Percentiles rank a stretch among this genome's conserved stretches.
Evolutionary conservation across 208 protist species (phyloP).

Genomic region (Leishmania amazonensis): DNA sequence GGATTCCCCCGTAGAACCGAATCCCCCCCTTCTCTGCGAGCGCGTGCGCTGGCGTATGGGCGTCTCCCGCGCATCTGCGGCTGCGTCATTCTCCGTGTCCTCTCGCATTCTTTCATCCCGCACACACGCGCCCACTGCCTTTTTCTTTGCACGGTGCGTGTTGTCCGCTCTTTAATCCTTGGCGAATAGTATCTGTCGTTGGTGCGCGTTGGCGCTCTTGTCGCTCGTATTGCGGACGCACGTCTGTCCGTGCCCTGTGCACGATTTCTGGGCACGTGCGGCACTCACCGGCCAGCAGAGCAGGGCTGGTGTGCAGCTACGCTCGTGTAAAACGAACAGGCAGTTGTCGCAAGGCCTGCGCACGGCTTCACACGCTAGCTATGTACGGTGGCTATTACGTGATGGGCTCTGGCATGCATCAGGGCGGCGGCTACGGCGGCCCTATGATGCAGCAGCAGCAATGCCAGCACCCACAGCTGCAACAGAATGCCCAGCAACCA

Average conservation of each 20-base stretch:
- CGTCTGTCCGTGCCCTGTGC: background rate
- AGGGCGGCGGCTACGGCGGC: conserved; percentile 15
- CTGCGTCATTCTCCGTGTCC: background rate
- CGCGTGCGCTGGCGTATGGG: background rate
- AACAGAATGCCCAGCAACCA: background rate
- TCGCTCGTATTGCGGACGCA: background rate
- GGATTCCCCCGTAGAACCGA: background rate
- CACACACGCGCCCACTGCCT: background rate
- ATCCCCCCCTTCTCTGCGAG: background rate
- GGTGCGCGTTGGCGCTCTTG: background rate
- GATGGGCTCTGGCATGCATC: conserved; percentile 31
- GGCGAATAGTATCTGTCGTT: background rate
- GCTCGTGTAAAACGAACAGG: background rate
- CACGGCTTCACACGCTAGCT: background rate
- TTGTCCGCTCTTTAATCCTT: background rate
- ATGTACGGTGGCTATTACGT: conserved; percentile 38
- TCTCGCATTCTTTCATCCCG: background rate
- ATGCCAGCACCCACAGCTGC: conserved; percentile 8
- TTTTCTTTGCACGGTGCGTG: background rate
- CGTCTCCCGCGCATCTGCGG: background rate
- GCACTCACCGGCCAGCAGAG: background rate
- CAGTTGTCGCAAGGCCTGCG: background rate
- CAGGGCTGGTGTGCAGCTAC: background rate
- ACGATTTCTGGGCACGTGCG: background rate
- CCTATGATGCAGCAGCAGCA: conserved; percentile 21